These are phyloP conservation scores for Myriosclerotinia curreyana DNA, from an alignment of 2,329 filamentous ascomycete genomes.

Conservation along the genomic window DNA sequence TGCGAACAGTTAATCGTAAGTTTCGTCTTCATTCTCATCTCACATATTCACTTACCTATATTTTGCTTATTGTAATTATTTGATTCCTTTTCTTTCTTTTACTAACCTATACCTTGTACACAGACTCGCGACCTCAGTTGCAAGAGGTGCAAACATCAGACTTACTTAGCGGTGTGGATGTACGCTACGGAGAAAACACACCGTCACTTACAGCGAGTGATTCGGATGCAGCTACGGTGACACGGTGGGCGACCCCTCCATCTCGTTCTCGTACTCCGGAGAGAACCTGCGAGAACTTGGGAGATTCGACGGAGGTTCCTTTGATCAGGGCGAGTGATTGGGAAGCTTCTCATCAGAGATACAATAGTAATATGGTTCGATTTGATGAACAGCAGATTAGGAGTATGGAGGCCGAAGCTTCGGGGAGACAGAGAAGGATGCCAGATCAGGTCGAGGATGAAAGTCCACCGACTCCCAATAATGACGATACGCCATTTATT, in stretches of 20 bases:
- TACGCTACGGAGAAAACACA: constrained; percentile 27
- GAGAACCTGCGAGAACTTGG: constrained; percentile 4
- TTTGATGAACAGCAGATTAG: constrained; percentile 37
- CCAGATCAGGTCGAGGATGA: constrained; percentile 26
- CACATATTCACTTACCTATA: background rate
- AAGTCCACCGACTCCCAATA: constrained; percentile 47
- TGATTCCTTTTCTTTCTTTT: constrained; percentile 19
- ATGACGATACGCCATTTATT: constrained; percentile 84
- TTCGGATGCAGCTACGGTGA: constrained; percentile 32
- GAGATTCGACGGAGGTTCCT: constrained; percentile 22
- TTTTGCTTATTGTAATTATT: background rate
- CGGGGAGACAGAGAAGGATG: constrained; percentile 28
- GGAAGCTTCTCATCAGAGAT: constrained; percentile 1
- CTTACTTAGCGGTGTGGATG: constrained; percentile 28
- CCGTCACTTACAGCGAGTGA: constrained; percentile 32
- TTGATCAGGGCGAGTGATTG: background rate
- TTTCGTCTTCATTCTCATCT: constrained; percentile 6
- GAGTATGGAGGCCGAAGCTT: constrained; percentile 30
- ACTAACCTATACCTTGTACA: constrained; percentile 25
- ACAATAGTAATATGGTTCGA: constrained; percentile 27
- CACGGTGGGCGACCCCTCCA: constrained; percentile 35
- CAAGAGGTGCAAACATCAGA: constrained; percentile 29
- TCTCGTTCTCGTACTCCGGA: constrained; percentile 19
- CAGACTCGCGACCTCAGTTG: constrained; percentile 33
- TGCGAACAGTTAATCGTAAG: constrained; percentile 33